Evolutionary conservation across 2,329 filamentous ascomycete species (phyloP), one percentile per base, ranked within the genome.

Genomic region (Gremmenia infestans): DNA sequence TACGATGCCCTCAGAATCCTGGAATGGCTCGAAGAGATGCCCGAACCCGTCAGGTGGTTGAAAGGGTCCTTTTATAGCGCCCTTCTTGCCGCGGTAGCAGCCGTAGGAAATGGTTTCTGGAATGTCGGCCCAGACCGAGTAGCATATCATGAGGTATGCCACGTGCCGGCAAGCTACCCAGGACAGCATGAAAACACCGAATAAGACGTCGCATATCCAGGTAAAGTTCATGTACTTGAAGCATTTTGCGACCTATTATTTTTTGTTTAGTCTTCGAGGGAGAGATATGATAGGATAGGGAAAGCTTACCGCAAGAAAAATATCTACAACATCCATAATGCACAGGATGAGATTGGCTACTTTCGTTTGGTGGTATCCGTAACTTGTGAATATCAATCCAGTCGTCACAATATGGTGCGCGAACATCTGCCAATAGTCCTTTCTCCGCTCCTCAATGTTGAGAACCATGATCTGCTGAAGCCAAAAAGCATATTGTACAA

Each of bases 341-440:
- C 91, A 87, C 50, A 99, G 77, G 58, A 97, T 91, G 48, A 96
- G 81, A 68, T 92, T 94, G 53, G 91, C 93, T 28, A 96, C 89
- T 48, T 89, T 87, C 55, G 88, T 95, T 69, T 91, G 86, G 68
- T 93, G 86, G 71, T 95, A 96, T 63, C 85, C 82, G 71, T 97
- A 97, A 62, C 88, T 93, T 35, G 85, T 81, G 55, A 85, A 85
- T 61, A 99, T 85, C 46, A 99, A 83, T 5, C 79, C 77, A 67
- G 86, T 89, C 19, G 94, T 99, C 70, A 97, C 85, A 69, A 97
- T 82, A 74, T 99, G 94, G 72, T 97, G 94, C 17, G 85, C 87
- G 64, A 97, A 85, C 94, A 97, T 97, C 73, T 97, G 93, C 76
- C 85, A 88, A 73, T 97, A 88, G 67, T 99, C 94, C 75, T 97